Evolutionary conservation across 2,329 filamentous ascomycete genomes (phyloP).

Genomic region (Stemphylium beticola): DNA sequence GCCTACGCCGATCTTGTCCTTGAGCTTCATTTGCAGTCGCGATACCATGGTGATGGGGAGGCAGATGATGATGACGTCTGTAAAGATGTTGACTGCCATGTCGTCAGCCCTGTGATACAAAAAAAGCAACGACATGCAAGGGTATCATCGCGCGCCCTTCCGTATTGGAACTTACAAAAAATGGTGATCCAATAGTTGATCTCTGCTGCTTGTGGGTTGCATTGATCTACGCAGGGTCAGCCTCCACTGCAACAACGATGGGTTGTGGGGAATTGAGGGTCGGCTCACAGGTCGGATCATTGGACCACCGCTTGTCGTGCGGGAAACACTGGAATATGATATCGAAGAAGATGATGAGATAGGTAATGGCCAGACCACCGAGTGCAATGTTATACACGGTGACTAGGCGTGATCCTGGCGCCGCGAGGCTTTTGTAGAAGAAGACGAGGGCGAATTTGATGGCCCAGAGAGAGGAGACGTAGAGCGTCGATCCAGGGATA

Average conservation of each 20-base stretch:
- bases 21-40: slow-evolving; percentile 30
- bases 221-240: slow-evolving; percentile 27
- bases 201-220: slow-evolving; percentile 21
- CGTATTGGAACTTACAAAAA: slow-evolving; percentile 17
- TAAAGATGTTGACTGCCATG: slow-evolving; percentile 29
- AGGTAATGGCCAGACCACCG: slow-evolving; percentile 39
- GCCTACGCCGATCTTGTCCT: slow-evolving; percentile 30
- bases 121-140: neutral
- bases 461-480: slow-evolving; percentile 51
- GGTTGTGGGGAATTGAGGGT: neutral
- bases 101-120: neutral
- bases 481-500: slow-evolving; percentile 51
- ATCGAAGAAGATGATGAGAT: slow-evolving; percentile 47
- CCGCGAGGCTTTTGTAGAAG: slow-evolving; percentile 52
- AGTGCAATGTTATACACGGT: slow-evolving; percentile 49
- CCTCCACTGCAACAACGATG: neutral
- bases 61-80: slow-evolving; percentile 28
- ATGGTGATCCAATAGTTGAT: slow-evolving; percentile 34
- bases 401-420: slow-evolving; percentile 45
- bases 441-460: slow-evolving; percentile 52
- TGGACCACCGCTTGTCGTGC: slow-evolving; percentile 36
- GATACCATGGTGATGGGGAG: slow-evolving; percentile 32
- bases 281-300: slow-evolving; percentile 24
- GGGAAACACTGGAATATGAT: slow-evolving; percentile 52
- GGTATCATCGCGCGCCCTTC: neutral